Evolutionary conservation across 1,284 basidiomycete species (phyloP).

Genomic region (Irpex sp.): DNA sequence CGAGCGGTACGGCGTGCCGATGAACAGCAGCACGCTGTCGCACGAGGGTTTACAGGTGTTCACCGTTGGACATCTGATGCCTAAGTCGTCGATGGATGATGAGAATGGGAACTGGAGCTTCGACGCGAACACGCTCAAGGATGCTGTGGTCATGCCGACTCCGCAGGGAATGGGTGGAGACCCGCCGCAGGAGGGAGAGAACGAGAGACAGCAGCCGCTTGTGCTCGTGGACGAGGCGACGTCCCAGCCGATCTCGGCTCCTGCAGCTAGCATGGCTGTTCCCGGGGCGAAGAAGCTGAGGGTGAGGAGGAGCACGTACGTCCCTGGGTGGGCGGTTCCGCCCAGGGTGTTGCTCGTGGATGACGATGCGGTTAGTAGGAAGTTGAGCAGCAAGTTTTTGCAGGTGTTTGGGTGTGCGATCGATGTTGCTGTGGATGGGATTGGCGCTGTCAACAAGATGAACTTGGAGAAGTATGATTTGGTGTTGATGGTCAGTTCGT

Average conservation of each 20-base stretch:
- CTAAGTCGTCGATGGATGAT: constrained; percentile 49
- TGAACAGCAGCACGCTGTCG: constrained; percentile 24
- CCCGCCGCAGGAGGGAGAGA: constrained; percentile 26
- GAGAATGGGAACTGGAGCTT: constrained; percentile 58
- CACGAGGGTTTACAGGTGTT: constrained; percentile 78
- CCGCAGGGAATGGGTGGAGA: constrained; percentile 29
- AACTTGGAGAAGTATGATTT: constrained; percentile 93
- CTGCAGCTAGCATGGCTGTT: constrained; percentile 12
- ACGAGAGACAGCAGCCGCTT: constrained; percentile 23
- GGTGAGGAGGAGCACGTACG: constrained; percentile 73
- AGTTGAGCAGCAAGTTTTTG: constrained; percentile 88
- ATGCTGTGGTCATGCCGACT: constrained; percentile 29
- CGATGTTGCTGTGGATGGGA: constrained; percentile 92
- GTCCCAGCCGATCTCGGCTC: constrained; percentile 12
- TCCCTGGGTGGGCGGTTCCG: constrained; percentile 86
- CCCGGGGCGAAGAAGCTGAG: constrained; percentile 47
- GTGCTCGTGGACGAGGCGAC: constrained; percentile 15
- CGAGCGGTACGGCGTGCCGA: constrained; percentile 19
- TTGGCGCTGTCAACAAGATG: constrained; percentile 96
- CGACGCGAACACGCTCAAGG: constrained; percentile 23
- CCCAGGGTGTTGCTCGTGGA: constrained; percentile 91
- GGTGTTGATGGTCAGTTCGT: constrained; percentile 80
- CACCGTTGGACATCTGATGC: constrained; percentile 78
- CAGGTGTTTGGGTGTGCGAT: constrained; percentile 95
- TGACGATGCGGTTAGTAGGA: constrained; percentile 90